A percentile compares a stretch with the other conserved stretches of the same genome.
Conservation (phyloP, 768 basidiomycete species). For the Leccinum variicolor region DNA sequence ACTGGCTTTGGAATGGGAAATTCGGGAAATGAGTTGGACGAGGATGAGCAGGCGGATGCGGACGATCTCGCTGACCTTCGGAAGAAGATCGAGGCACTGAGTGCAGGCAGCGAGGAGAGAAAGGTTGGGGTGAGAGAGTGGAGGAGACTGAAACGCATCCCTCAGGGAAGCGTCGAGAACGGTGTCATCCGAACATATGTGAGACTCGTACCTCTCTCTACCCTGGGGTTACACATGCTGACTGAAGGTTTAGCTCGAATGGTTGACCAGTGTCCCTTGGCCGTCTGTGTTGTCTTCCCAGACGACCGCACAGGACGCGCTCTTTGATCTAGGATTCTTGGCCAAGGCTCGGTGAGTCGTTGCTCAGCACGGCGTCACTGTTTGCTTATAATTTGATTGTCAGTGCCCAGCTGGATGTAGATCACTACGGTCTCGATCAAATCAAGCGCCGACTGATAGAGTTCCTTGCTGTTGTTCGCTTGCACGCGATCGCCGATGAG, state of each 20-base stretch:
- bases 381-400: not conserved
- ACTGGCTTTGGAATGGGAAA: conserved; percentile 21
- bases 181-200: conserved; percentile 86
- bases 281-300: conserved; percentile 36
- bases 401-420: conserved; percentile 72
- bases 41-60: conserved; percentile 77
- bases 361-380: not conserved
- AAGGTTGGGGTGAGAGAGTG: conserved; percentile 82
- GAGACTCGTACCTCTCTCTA: conserved; percentile 26
- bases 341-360: conserved; percentile 51
- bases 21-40: conserved; percentile 54
- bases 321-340: conserved; percentile 60
- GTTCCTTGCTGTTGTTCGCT: conserved; percentile 83
- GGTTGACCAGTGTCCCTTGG: conserved; percentile 88
- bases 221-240: not conserved
- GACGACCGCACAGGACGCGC: conserved; percentile 28
- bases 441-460: conserved; percentile 91
- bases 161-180: conserved; percentile 85
- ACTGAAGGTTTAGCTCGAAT: conserved; percentile 58
- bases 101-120: conserved; percentile 71
- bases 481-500: conserved; percentile 35
- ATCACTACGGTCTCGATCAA: conserved; percentile 90
- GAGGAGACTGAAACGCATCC: conserved; percentile 82
- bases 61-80: conserved; percentile 75
- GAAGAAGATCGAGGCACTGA: conserved; percentile 71